Evolutionary conservation across 768 basidiomycete species (phyloP).

Genomic region (Imleria badia): DNA sequence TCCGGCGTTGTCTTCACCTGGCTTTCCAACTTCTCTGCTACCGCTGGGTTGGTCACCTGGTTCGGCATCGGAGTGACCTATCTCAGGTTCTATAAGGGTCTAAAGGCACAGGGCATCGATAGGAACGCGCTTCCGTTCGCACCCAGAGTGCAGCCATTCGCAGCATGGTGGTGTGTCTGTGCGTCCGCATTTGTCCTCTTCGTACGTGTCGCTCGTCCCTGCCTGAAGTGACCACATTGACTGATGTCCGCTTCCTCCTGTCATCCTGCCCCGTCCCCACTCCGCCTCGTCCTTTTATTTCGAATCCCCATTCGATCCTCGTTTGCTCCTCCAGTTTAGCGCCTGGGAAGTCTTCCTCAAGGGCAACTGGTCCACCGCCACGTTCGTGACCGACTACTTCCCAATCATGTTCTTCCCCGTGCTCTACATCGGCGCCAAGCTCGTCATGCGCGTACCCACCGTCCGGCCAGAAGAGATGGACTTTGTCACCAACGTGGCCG

Average conservation of each 20-base stretch:
- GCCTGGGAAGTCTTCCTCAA: conserved; percentile 43
- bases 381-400: conserved; percentile 44
- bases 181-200: conserved; percentile 31
- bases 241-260: not conserved
- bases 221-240: not conserved
- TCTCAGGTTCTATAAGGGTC: conserved; percentile 46
- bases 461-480: conserved; percentile 26
- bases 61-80: conserved; percentile 47
- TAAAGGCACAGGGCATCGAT: conserved; percentile 49
- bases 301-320: not conserved
- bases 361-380: conserved; percentile 37
- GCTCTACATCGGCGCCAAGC: conserved; percentile 37
- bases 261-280: not conserved
- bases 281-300: not conserved
- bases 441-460: conserved; percentile 14
- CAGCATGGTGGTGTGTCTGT: conserved; percentile 37
- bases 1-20: conserved; percentile 44
- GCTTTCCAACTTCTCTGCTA: conserved; percentile 37
- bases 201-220: conserved; percentile 29
- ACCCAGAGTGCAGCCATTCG: conserved; percentile 41
- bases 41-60: conserved; percentile 45
- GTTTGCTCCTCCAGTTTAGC: conserved; percentile 33
- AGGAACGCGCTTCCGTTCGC: conserved; percentile 47
- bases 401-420: conserved; percentile 47
- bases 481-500: conserved; percentile 24